A percentile compares a stretch with the other conserved stretches of the same genome.
Conservation (phyloP, 2,329 filamentous ascomycete species). For the Amylocarpus encephaloides region DNA sequence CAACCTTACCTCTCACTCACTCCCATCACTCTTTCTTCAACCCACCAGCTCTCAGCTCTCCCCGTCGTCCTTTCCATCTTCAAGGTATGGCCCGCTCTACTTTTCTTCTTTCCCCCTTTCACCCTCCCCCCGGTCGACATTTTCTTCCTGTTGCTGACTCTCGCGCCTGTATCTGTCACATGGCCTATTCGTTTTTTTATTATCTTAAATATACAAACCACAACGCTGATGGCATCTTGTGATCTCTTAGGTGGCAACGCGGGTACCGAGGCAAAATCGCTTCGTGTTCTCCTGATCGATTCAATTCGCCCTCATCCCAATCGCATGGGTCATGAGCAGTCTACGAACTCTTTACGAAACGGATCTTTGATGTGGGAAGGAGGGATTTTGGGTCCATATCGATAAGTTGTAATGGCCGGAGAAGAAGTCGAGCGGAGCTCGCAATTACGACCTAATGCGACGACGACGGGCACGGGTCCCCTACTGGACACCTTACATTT, state of each 20-base stretch:
- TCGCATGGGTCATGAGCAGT: constrained; percentile 28
- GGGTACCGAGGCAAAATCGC: constrained; percentile 18
- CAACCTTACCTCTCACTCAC: too few relatives aligned
- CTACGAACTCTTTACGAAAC: constrained; percentile 17
- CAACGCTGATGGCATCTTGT: constrained; percentile 23
- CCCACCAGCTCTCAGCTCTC: too few relatives aligned
- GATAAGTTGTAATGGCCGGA: constrained; percentile 29
- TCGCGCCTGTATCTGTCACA: constrained; percentile 11
- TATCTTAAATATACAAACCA: constrained; percentile 19
- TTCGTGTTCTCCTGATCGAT: constrained; percentile 13
- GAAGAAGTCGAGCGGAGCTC: constrained; percentile 22
- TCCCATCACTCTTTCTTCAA: constrained; percentile 3
- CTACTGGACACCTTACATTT: constrained; percentile 30
- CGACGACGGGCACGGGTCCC: constrained; percentile 3
- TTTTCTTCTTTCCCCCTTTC: neutral
- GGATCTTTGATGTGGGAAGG: constrained; percentile 28
- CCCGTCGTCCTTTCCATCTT: neutral
- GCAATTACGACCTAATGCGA: constrained; percentile 15
- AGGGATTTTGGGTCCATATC: constrained; percentile 18
- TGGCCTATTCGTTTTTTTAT: constrained; percentile 9
- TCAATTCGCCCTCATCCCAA: constrained; percentile 16
- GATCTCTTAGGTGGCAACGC: constrained; percentile 25
- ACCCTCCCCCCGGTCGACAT: too few relatives aligned
- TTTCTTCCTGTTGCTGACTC: constrained; percentile 1
- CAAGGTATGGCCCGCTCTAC: neutral